Conservation (phyloP, 208 protist genomes). For the Trypanosoma boissoni region DNA sequence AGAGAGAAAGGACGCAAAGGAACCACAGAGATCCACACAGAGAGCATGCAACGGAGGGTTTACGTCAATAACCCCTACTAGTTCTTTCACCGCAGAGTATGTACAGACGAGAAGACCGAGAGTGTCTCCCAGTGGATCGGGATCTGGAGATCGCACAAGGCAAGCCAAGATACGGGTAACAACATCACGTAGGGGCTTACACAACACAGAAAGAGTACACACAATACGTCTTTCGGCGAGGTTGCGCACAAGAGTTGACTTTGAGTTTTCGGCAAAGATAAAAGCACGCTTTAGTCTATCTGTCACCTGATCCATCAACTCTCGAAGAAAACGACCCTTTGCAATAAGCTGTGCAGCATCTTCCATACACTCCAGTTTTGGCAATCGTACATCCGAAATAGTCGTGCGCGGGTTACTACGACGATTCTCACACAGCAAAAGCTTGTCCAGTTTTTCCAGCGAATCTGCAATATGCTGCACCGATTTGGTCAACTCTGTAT, state of each 20-base stretch:
- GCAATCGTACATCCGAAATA: background rate
- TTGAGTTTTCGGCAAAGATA: constrained; percentile 2
- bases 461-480: background rate
- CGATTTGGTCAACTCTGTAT: background rate
- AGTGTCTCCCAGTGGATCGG: constrained; percentile 15
- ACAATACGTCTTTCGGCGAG: constrained; percentile 1
- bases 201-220: background rate
- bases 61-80: background rate
- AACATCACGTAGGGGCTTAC: constrained; percentile 12
- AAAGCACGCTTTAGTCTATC: constrained; percentile 7
- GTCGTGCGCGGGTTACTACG: constrained; percentile 2
- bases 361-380: constrained; percentile 7
- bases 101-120: constrained; percentile 12
- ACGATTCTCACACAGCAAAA: constrained; percentile 13
- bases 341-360: constrained; percentile 7
- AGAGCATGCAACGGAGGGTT: background rate
- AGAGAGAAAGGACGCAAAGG: constrained; percentile 3
- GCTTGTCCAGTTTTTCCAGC: constrained; percentile 12
- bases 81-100: constrained; percentile 1
- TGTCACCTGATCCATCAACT: constrained; percentile 1
- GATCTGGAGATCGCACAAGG: constrained; percentile 9
- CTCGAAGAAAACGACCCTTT: constrained; percentile 5
- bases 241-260: background rate
- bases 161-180: constrained; percentile 12
- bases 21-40: constrained; percentile 2